These are phyloP conservation scores for Penicillium silybi DNA, from an alignment of 495 filamentous ascomycete genomes.

Conservation along the genomic window DNA sequence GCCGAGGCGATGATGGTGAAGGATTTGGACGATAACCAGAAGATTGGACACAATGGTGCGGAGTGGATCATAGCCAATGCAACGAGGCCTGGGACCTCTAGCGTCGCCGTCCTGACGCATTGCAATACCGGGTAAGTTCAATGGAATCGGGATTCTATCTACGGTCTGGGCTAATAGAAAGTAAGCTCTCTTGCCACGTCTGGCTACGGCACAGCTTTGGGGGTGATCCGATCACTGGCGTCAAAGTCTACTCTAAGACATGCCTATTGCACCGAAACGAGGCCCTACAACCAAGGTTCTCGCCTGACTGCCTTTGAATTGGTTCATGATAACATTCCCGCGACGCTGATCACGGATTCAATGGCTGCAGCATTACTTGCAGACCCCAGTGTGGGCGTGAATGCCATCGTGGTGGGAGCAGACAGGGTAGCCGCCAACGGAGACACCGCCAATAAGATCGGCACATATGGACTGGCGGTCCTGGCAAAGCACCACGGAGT, in stretches of 20 bases:
- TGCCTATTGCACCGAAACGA: slow-evolving; percentile 93
- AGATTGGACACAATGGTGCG: slow-evolving; percentile 78
- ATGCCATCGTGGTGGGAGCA: slow-evolving; percentile 87
- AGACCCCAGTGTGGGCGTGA: slow-evolving; percentile 56
- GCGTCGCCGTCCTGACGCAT: slow-evolving; percentile 80
- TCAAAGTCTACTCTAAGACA: slow-evolving; percentile 59
- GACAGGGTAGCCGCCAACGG: slow-evolving; percentile 95
- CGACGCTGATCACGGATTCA: slow-evolving; percentile 90
- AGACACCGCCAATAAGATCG: slow-evolving; percentile 98
- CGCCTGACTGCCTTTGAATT: slow-evolving; percentile 94
- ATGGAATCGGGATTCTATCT: background rate
- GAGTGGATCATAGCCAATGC: slow-evolving; percentile 67
- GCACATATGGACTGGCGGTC: slow-evolving; percentile 88
- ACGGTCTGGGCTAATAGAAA: slow-evolving; percentile 1
- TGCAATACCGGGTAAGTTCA: slow-evolving; percentile 84
- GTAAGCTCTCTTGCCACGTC: slow-evolving; percentile 89
- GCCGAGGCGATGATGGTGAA: slow-evolving; percentile 86
- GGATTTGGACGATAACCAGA: slow-evolving; percentile 80
- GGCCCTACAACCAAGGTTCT: slow-evolving; percentile 97
- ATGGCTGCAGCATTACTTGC: slow-evolving; percentile 87
- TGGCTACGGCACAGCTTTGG: slow-evolving; percentile 91
- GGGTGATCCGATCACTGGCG: slow-evolving; percentile 85
- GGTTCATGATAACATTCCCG: slow-evolving; percentile 87
- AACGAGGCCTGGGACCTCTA: slow-evolving; percentile 24
- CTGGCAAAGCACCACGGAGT: slow-evolving; percentile 80